Evolutionary conservation across 2,329 filamentous ascomycete genomes (phyloP), one percentile per base, ranked within the genome.

Genomic region (Alternaria rosae): DNA sequence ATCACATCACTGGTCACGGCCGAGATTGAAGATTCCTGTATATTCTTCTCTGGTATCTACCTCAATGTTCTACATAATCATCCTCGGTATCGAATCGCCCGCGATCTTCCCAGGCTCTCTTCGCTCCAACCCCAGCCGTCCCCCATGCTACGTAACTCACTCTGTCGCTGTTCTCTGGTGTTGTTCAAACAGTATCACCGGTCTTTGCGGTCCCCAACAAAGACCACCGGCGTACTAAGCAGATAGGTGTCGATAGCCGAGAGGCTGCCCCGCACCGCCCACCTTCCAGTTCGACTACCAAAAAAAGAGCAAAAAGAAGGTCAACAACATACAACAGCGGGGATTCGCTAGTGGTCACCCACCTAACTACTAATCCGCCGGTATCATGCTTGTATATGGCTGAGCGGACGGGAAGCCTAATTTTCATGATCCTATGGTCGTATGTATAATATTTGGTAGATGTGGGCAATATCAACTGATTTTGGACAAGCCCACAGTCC

Each of bases 91-190:
- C 15, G 1, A n/a, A n/a, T 9, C 32, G 32, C 32, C 15, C 7
- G 15, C 3, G 32, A 2, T 35, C 32, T 35, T 35, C 32, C 1
- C 4, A 35, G 32, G 32, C 15, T 35, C 32, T 5, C 15, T 4
- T 2, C 4, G 15, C 32, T 35, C 7, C 32, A 35, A 9, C 30
- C 3, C 6, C 30, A 3, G 3, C 6, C 32, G 13, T 15, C 32
- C 1, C 32, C 6, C n/a, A n/a, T n/a, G 32, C 13, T n/a, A n/a
- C 1, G 7, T 35, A 13, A 35, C 15, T 0, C 32, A 2, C 0
- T 8, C 15, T 35, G 5, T 35, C 32, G 15, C 32, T 0, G 32
- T n/a, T 35, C 10, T 8, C 8, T n/a, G n/a, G n/a, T n/a, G n/a
- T n/a, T n/a, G n/a, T 10, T 26, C 26, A 26, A 26, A 26, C 26